Conservation (phyloP, 768 basidiomycete genomes). For the Pleurotus citrinopileatus region DNA sequence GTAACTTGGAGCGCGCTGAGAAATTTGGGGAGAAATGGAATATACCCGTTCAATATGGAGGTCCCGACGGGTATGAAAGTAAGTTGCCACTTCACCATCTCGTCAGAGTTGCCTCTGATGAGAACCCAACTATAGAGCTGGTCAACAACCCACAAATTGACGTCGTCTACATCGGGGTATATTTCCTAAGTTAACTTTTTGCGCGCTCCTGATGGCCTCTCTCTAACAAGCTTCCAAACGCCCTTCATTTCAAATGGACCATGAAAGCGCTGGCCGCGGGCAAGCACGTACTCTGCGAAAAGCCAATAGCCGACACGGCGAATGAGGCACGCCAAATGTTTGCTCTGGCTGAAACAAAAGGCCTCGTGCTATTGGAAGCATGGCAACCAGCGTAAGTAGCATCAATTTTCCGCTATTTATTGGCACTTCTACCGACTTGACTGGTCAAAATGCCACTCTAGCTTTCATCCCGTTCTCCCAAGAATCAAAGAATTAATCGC, state of each 20-base stretch:
- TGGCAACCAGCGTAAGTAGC: no score
- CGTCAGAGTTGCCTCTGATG: no score
- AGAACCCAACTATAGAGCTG: no score
- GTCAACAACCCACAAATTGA: no score
- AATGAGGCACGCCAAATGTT: slow-evolving; percentile 54
- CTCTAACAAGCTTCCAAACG: slow-evolving; percentile 54
- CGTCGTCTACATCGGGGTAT: no score
- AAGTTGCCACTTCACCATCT: no score
- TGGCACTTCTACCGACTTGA: no score
- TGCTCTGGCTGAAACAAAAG: slow-evolving; percentile 43
- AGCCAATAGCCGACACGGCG: slow-evolving; percentile 49
- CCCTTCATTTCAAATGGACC: slow-evolving; percentile 67
- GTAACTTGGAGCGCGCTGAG: slow-evolving; percentile 37
- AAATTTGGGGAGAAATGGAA: slow-evolving; percentile 45
- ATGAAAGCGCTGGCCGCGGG: slow-evolving; percentile 62
- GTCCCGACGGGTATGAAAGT: no score
- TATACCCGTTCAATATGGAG: slow-evolving; percentile 47
- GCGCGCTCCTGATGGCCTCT: no score
- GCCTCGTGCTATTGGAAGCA: slow-evolving; percentile 57
- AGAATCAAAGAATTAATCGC: slow-evolving; percentile 53
- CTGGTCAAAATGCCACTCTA: no score
- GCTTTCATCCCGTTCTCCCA: slow-evolving; percentile 62
- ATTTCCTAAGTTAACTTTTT: no score
- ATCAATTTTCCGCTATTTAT: no score
- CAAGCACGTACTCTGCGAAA: slow-evolving; percentile 68